Base-by-base conservation (phyloP, 192 early-diverging fungal species). In the Paraglomus brasilianum region DNA sequence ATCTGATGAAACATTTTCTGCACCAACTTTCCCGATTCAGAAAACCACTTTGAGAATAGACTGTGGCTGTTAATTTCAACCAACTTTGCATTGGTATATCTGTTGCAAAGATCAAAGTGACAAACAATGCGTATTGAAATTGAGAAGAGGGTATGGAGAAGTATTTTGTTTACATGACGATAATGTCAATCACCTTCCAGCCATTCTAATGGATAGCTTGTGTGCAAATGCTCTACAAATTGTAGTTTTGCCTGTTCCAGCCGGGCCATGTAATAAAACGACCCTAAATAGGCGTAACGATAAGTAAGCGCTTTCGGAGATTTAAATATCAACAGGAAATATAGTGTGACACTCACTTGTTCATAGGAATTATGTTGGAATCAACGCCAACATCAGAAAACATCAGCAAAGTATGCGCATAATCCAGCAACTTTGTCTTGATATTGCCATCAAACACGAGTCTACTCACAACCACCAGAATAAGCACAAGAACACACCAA, bases 21-120 rank as follows among this genome's bases (percentile, higher is more conserved):
- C 14, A 90, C 86, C 58, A 89, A 73, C 67, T 92, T 92, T 11
- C 86, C 88, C 22, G 77, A 80, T 72, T 91, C 90, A 8, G 86
- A 85, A 71, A 87, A 92, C 79, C 85, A 92, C 70, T 92, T 92
- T 56, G 86, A 88, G 63, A 92, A 91, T 21, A 92, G 53, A 40
- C 82, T 84, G 72, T 89, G 88, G 24, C 82, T 81, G 68, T 90
- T 90, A 74, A 92, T 89, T 75, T 92, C 88, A 36, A 88, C 74
- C 2, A 92, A 77, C 51, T 84, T 87, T 0, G 80, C 74, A 38
- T 79, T 72, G 17, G 77, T 30, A 59, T 82, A 89, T 40, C 87
- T 75, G 42, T 17, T 62, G 10, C n/a, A n/a, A n/a, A n/a, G n/a
- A n/a, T n/a, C n/a, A n/a, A n/a, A n/a, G n/a, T n/a, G n/a, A n/a